phyloP scores from a whole-genome alignment of 2,329 filamentous ascomycete genomes.

The Incumbomyces lentus region DNA sequence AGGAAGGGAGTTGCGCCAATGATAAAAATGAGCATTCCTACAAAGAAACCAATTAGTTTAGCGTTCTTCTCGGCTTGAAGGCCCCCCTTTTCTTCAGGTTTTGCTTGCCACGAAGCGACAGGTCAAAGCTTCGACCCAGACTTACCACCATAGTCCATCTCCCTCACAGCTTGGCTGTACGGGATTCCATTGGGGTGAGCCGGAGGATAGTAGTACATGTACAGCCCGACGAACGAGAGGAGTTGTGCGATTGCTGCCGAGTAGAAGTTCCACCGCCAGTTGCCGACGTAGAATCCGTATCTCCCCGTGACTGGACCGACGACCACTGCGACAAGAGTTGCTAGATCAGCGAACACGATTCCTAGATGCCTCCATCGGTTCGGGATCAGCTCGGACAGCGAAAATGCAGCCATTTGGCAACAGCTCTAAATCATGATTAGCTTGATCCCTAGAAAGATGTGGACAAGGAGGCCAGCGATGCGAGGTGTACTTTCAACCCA shows the following conservation, averaged over 20 bases:
- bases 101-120: background rate
- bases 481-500: too few species aligned
- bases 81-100: too few species aligned
- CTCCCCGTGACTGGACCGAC: constrained; percentile 35
- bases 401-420: constrained; percentile 36
- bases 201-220: constrained; percentile 30
- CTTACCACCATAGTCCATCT: constrained; percentile 31
- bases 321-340: constrained; percentile 37
- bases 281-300: constrained; percentile 29
- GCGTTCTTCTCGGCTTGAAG: too few species aligned
- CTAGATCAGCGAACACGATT: constrained; percentile 34
- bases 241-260: constrained; percentile 32
- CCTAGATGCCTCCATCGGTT: constrained; percentile 41
- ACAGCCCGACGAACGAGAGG: constrained; percentile 36
- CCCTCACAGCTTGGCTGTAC: constrained; percentile 26
- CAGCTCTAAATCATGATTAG: background rate
- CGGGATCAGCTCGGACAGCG: constrained; percentile 31
- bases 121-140: background rate
- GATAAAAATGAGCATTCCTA: constrained; percentile 27
- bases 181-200: constrained; percentile 30
- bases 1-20: constrained; percentile 29
- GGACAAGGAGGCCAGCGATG: too few species aligned
- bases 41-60: too few species aligned
- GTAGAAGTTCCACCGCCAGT: constrained; percentile 29
- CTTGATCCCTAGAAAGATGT: constrained; percentile 30